A percentile compares a stretch with the other conserved stretches of the same genome.
These are phyloP conservation scores for Coniochaeta sp. DNA, from an alignment of 2,329 filamentous ascomycete genomes.

Conservation along the genomic window DNA sequence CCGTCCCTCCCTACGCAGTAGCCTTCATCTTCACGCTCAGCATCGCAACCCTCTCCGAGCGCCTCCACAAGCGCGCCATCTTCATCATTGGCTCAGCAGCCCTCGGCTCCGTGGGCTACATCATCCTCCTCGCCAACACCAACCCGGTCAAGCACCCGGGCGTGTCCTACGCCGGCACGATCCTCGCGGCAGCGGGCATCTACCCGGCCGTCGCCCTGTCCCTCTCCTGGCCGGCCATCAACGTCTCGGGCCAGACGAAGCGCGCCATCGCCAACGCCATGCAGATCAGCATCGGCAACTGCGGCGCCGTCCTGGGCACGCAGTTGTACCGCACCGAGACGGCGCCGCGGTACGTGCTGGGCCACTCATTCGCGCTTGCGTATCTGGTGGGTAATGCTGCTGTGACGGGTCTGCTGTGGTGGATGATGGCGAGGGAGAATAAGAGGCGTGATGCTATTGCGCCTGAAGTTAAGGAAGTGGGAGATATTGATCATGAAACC, in stretches of 20 bases:
- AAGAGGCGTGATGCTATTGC: constrained; percentile 34
- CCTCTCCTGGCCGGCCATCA: constrained; percentile 65
- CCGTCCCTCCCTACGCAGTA: constrained; percentile 58
- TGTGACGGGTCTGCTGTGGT: constrained; percentile 46
- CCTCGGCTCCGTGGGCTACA: constrained; percentile 56
- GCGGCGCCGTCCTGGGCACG: constrained; percentile 62
- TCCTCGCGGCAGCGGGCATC: constrained; percentile 60
- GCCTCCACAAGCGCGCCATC: constrained; percentile 46
- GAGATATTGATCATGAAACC: constrained; percentile 33
- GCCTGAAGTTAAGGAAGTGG: constrained; percentile 40
- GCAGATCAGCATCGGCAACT: constrained; percentile 65
- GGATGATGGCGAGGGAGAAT: constrained; percentile 52
- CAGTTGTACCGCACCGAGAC: constrained; percentile 59
- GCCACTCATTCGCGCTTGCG: constrained; percentile 59
- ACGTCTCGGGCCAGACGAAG: constrained; percentile 65
- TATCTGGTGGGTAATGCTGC: constrained; percentile 54
- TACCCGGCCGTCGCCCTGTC: constrained; percentile 59
- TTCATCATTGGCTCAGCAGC: constrained; percentile 54
- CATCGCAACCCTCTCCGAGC: constrained; percentile 55
- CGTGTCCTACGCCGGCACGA: constrained; percentile 52
- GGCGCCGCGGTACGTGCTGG: constrained; percentile 56
- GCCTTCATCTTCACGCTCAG: constrained; percentile 52
- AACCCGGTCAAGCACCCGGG: constrained; percentile 41
- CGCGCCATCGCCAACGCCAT: constrained; percentile 61
- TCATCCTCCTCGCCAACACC: constrained; percentile 47